These are phyloP conservation scores for Candida rishiriensis DNA, from an alignment of 805 yeast species.

Conservation along the genomic window DNA sequence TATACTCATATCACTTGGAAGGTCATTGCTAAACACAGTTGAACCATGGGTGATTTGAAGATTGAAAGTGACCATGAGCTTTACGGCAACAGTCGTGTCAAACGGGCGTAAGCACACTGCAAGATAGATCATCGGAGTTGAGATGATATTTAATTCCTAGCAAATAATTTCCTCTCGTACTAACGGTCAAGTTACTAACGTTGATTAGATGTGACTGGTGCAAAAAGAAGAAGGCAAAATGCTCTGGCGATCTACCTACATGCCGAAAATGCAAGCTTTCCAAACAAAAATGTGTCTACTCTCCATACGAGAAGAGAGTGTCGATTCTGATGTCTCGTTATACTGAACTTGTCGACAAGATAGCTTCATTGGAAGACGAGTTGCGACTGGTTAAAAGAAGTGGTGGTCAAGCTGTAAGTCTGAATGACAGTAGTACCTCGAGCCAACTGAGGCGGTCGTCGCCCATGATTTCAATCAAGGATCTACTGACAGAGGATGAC, in stretches of 20 bases:
- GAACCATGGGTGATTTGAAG: too few relatives aligned
- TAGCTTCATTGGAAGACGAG: slow-evolving; percentile 12
- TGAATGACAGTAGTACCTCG: too few relatives aligned
- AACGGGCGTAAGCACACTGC: slow-evolving; percentile 1
- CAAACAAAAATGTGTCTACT: slow-evolving; percentile 15
- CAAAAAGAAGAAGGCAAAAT: slow-evolving; percentile 18
- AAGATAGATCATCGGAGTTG: too few relatives aligned
- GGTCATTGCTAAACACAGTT: too few relatives aligned
- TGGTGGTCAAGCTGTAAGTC: neutral
- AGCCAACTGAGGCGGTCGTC: too few relatives aligned
- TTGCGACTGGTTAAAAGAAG: neutral
- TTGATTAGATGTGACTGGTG: slow-evolving; percentile 19
- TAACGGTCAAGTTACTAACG: neutral
- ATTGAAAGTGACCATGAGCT: too few relatives aligned
- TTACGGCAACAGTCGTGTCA: too few relatives aligned
- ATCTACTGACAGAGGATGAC: too few relatives aligned
- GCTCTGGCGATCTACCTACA: slow-evolving; percentile 22
- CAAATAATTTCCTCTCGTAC: too few relatives aligned
- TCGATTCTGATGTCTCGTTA: slow-evolving; percentile 18
- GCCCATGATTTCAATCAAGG: too few relatives aligned
- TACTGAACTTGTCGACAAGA: slow-evolving; percentile 15
- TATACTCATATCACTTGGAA: too few relatives aligned
- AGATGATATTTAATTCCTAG: too few relatives aligned
- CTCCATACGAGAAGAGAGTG: slow-evolving; percentile 20
- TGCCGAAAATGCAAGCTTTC: slow-evolving; percentile 16